A percentile compares a stretch with the other conserved stretches of the same genome.
Evolutionary conservation across 441 rosid genomes (phyloP).

Genomic region (Syzygium syzygioides): DNA sequence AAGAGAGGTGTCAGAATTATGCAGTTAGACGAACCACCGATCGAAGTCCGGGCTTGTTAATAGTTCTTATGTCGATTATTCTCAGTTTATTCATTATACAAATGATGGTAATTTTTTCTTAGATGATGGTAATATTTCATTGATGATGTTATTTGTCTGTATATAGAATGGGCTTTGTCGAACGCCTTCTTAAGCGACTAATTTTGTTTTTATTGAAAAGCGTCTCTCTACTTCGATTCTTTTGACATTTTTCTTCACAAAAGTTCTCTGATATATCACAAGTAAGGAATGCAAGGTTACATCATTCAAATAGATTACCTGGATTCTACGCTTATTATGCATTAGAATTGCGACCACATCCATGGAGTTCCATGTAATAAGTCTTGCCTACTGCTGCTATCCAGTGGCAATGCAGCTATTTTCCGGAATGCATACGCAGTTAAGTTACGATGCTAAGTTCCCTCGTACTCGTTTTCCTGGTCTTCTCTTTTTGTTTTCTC

Average conservation of each 20-base stretch:
- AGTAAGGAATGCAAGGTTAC: too few relatives aligned
- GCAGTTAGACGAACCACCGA: neutral
- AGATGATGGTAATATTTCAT: neutral
- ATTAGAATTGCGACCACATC: too few relatives aligned
- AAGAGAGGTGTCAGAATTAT: neutral
- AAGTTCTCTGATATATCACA: too few relatives aligned
- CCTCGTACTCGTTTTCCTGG: neutral
- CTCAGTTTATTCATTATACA: neutral
- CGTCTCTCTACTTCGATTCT: neutral
- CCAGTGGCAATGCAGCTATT: neutral
- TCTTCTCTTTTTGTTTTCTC: neutral
- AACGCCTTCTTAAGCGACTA: neutral
- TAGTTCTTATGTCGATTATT: neutral
- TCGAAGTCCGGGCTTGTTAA: neutral
- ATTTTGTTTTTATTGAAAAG: too few relatives aligned
- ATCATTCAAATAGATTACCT: too few relatives aligned
- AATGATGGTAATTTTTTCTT: neutral
- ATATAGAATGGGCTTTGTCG: neutral
- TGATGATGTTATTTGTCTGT: neutral
- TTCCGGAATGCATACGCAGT: fast-evolving
- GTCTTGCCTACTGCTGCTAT: neutral
- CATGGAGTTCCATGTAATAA: too few relatives aligned
- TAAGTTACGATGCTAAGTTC: neutral
- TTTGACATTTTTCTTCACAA: neutral
- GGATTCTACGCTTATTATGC: too few relatives aligned